phyloP scores from a whole-genome alignment of 2,329 filamentous ascomycete species.

The Nigrograna mackinnonii region DNA sequence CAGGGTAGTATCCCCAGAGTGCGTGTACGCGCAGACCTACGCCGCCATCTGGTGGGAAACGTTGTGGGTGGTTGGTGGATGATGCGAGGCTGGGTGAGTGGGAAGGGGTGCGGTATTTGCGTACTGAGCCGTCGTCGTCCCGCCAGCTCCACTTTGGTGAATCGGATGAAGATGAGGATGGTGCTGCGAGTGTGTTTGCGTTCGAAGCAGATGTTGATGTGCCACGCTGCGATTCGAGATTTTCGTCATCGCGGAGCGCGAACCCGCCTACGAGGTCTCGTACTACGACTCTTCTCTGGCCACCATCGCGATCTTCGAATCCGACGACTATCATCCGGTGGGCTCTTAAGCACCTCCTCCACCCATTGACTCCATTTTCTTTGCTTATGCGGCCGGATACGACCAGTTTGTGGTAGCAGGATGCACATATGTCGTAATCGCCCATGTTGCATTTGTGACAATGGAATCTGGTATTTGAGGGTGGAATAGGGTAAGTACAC shows the following conservation, averaged over 20 bases:
- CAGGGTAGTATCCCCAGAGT: constrained; percentile 79
- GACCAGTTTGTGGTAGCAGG: constrained; percentile 75
- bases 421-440: constrained; percentile 84
- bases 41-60: constrained; percentile 77
- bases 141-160: constrained; percentile 35
- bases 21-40: constrained; percentile 67
- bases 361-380: constrained; percentile 79
- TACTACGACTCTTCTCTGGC: constrained; percentile 69
- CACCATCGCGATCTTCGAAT: constrained; percentile 70
- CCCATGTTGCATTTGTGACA: constrained; percentile 77
- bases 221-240: neutral
- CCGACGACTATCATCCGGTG: constrained; percentile 85
- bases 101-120: constrained; percentile 17
- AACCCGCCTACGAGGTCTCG: constrained; percentile 78
- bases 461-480: constrained; percentile 73
- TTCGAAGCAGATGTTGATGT: neutral
- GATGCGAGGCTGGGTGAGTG: neutral
- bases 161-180: constrained; percentile 1
- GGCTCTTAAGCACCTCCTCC: constrained; percentile 78
- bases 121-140: constrained; percentile 35
- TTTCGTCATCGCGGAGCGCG: constrained; percentile 64
- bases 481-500: constrained; percentile 73
- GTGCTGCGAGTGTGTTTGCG: neutral
- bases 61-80: constrained; percentile 4
- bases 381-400: constrained; percentile 65